Percentiles rank a stretch among this genome's conserved stretches.
phyloP scores from a whole-genome alignment of 2,329 filamentous ascomycete species.

The Neofusicoccum laricinum region DNA sequence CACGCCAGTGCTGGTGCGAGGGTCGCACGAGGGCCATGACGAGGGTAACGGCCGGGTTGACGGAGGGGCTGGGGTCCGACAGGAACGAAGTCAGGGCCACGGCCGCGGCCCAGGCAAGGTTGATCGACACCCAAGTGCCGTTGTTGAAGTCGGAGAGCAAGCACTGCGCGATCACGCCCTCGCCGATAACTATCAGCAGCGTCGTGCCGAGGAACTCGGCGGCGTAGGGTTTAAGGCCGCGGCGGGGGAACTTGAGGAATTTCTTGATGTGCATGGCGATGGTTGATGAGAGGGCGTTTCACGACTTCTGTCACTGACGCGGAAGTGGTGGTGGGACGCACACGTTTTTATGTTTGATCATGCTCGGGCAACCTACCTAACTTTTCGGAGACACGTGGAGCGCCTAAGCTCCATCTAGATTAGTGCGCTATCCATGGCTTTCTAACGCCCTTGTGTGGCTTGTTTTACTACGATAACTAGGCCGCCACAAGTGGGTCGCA shows the following conservation, averaged over 20 bases:
- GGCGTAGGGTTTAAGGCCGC: conserved; percentile 6
- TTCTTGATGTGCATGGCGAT: not conserved
- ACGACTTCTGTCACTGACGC: not conserved
- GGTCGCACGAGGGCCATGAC: conserved; percentile 64
- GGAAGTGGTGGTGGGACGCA: not conserved
- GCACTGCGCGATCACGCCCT: conserved; percentile 45
- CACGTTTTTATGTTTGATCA: not conserved
- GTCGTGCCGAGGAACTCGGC: conserved; percentile 44
- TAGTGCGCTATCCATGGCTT: not conserved
- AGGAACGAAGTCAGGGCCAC: conserved; percentile 56
- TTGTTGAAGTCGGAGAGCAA: conserved; percentile 40
- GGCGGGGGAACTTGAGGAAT: not conserved
- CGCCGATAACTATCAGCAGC: conserved; percentile 44
- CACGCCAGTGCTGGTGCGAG: conserved; percentile 62
- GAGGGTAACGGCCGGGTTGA: conserved; percentile 65
- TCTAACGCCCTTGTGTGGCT: not conserved
- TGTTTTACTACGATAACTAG: not conserved
- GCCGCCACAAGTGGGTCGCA: conserved; percentile 3
- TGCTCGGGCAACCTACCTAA: not conserved
- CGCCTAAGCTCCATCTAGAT: not conserved
- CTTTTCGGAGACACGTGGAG: not conserved
- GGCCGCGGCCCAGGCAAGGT: conserved; percentile 29
- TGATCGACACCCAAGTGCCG: conserved; percentile 41
- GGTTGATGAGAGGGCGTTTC: not conserved
- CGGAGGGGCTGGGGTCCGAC: conserved; percentile 60